Evolutionary conservation across 1,139 yeast genomes (phyloP).

Genomic region (Nadsonia commutata): DNA sequence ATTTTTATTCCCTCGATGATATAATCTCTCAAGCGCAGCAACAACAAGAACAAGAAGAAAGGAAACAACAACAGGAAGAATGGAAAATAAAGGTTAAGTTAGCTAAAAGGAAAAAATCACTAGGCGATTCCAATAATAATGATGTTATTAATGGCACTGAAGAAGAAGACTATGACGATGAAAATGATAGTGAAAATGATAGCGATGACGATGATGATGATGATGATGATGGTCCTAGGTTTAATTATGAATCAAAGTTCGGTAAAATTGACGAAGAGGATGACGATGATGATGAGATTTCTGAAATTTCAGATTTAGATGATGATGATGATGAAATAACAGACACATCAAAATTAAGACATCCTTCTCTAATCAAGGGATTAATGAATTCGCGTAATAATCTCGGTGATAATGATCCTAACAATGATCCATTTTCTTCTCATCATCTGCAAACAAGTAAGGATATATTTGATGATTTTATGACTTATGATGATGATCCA

Average conservation of each 20-base stretch:
- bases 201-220: conserved; percentile 4
- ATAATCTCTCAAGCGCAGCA: background rate
- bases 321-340: background rate
- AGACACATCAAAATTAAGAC: background rate
- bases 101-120: too few species aligned
- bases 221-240: conserved; percentile 14
- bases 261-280: conserved; percentile 5
- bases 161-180: background rate
- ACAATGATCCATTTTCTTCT: too few species aligned
- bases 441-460: too few species aligned
- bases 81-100: too few species aligned
- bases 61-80: background rate
- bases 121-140: too few species aligned
- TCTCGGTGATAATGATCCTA: too few species aligned
- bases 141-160: background rate
- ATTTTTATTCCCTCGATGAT: background rate
- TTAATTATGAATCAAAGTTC: conserved; percentile 13
- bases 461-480: background rate
- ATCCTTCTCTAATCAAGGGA: background rate
- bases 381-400: background rate
- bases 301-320: background rate
- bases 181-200: conserved; percentile 13
- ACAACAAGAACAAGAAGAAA: background rate
- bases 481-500: conserved; percentile 6
- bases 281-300: conserved; percentile 7